Percentiles rank a stretch among this genome's conserved stretches.
Evolutionary conservation across 371 early-diverging fungal species (phyloP).

Genomic region (Mucor plumbeus): DNA sequence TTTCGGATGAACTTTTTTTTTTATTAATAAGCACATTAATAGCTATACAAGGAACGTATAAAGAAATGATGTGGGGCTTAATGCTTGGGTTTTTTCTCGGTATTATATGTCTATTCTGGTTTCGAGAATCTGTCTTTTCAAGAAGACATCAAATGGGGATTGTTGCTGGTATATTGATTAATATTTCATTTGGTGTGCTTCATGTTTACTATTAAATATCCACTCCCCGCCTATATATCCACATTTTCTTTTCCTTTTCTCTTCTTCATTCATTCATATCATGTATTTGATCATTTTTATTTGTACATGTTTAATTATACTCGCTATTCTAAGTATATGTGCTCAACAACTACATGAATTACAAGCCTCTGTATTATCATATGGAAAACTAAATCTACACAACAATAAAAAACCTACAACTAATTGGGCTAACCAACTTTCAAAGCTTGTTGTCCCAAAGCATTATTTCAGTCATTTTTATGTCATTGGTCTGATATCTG

Average conservation of each 20-base stretch:
- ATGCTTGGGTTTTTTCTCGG: constrained; percentile 73
- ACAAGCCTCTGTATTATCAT: constrained; percentile 45
- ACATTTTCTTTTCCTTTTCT: constrained; percentile 1
- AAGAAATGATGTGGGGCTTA: constrained; percentile 70
- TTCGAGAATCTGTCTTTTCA: constrained; percentile 69
- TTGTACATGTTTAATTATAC: constrained; percentile 28
- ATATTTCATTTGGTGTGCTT: constrained; percentile 69
- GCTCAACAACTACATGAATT: constrained; percentile 36
- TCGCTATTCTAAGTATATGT: constrained; percentile 28
- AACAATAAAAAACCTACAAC: constrained; percentile 38
- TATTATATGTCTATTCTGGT: constrained; percentile 69
- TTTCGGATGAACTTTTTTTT: background rate
- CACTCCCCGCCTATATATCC: background rate
- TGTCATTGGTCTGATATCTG: constrained; percentile 48
- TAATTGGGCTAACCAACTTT: constrained; percentile 18
- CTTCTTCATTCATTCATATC: background rate
- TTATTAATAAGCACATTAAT: background rate
- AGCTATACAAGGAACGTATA: constrained; percentile 62
- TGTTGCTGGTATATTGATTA: constrained; percentile 69
- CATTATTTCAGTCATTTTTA: constrained; percentile 75
- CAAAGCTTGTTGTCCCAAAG: constrained; percentile 63
- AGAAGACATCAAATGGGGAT: constrained; percentile 73
- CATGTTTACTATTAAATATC: constrained; percentile 57
- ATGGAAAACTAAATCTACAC: constrained; percentile 45
- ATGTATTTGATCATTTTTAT: constrained; percentile 33